These are phyloP conservation scores for Ascochyta pisi DNA, from an alignment of 2,329 filamentous ascomycete genomes.

Conservation along the genomic window DNA sequence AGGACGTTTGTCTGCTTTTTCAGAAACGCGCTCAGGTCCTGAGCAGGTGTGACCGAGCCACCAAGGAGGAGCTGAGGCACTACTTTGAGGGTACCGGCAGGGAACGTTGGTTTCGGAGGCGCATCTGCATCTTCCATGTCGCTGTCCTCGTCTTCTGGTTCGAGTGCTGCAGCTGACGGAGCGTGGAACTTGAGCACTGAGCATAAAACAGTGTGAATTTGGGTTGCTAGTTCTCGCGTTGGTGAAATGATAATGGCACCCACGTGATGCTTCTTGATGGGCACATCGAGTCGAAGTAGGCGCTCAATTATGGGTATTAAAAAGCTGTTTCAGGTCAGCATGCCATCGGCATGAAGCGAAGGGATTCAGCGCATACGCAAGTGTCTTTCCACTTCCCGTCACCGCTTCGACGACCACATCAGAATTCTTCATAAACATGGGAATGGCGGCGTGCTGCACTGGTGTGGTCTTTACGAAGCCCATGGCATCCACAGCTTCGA, in stretches of 20 bases:
- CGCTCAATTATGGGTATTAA: constrained; percentile 84
- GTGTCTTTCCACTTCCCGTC: constrained; percentile 46
- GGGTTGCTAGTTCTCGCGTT: constrained; percentile 87
- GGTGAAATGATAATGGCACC: constrained; percentile 91
- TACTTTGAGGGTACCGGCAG: constrained; percentile 63
- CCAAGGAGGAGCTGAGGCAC: constrained; percentile 83
- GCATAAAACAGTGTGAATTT: constrained; percentile 83
- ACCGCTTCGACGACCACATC: constrained; percentile 86
- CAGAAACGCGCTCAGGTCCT: constrained; percentile 86
- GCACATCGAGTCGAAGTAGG: constrained; percentile 78
- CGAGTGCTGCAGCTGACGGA: constrained; percentile 73
- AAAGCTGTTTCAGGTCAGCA: constrained; percentile 56
- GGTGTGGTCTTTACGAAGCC: constrained; percentile 89
- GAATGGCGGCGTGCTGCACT: constrained; percentile 91
- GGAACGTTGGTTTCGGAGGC: constrained; percentile 49
- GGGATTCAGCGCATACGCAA: constrained; percentile 29
- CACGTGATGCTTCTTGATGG: constrained; percentile 87
- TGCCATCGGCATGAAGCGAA: not conserved
- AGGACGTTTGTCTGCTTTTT: constrained; percentile 86
- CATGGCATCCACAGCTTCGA: constrained; percentile 83
- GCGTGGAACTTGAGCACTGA: constrained; percentile 83
- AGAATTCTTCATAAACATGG: constrained; percentile 86
- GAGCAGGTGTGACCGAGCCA: constrained; percentile 78
- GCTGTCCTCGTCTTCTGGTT: constrained; percentile 56
- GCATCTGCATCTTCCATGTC: constrained; percentile 50